Base-by-base conservation (phyloP, 495 filamentous ascomycete genomes). In the Xylaria scruposa region DNA sequence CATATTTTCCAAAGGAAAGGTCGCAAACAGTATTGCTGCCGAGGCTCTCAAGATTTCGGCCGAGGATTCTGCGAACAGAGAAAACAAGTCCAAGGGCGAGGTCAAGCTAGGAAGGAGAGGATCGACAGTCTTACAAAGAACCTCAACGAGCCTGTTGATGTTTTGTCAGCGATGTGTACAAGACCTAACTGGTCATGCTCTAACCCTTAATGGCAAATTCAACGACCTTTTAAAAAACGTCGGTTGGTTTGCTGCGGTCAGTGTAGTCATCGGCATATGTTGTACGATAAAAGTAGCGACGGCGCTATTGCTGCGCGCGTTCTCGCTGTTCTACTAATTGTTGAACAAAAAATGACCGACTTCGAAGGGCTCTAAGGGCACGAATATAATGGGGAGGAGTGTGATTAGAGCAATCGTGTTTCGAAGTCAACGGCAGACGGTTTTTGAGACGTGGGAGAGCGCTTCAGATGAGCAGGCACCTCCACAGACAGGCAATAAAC, bases 1-100 rank as follows among this genome's bases (percentile, higher is more conserved):
- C 42, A 6, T 64, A 0, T 42, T 42, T 33, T 64, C 38, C 9
- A 4, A 29, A 31, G 61, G 61, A 19, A 47, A 29, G 42, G 10
- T 64, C 10, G 61, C 33, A n/a, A 44, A 64, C 40, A 24, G 47
- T 15, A 46, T 64, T 4, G 61, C 61, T 64, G 61, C 61, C 8
- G 40, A 47, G 4, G 24, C 47, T 8, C 61, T 64, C 61, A 12
- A 1, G 21, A 3, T n/a, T 13, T 42, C 19, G 8, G 17, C 12
- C 1, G 5, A 61, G 31, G 13, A 46, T 63, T 17, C 0, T 21
- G 8, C 5, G 1, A n/a, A n/a, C n/a, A n/a, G n/a, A n/a, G n/a
- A n/a, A n/a, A n/a, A n/a, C n/a, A n/a, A n/a, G n/a, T n/a, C n/a
- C n/a, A n/a, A n/a, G n/a, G n/a, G n/a, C n/a, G n/a, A n/a, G n/a